Evolutionary conservation across 176 grass and related monocot genomes (phyloP).

Genomic region (Carex myosuroides): DNA sequence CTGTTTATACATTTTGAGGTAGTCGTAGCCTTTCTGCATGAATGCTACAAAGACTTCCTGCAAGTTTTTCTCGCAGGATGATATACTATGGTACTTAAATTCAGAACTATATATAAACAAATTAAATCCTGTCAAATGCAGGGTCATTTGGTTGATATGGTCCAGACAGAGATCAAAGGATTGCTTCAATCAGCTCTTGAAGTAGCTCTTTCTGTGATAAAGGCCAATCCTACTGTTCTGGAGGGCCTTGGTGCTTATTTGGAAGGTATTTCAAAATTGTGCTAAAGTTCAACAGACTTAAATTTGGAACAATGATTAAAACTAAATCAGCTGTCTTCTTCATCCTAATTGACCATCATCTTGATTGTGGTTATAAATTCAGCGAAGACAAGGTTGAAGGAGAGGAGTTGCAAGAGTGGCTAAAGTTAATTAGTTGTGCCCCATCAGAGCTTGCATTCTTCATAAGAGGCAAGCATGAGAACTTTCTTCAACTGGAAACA

Average conservation of each 20-base stretch:
- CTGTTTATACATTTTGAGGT: slow-evolving; percentile 15
- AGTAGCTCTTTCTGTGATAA: slow-evolving; percentile 91
- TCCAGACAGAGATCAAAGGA: slow-evolving; percentile 75
- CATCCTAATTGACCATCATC: no score
- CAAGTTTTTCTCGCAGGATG: slow-evolving; percentile 3
- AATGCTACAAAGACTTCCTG: neutral
- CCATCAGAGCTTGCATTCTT: no score
- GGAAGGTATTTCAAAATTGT: slow-evolving; percentile 53
- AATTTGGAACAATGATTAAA: slow-evolving; percentile 12
- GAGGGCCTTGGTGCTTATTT: slow-evolving; percentile 97
- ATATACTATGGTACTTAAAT: neutral
- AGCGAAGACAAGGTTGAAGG: no score
- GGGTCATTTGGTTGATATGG: slow-evolving; percentile 90
- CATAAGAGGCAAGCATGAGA: no score
- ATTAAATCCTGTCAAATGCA: slow-evolving; percentile 33
- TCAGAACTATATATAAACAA: slow-evolving; percentile 7
- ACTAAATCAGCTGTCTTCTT: neutral
- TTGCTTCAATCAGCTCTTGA: slow-evolving; percentile 83
- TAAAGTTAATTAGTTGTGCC: no score
- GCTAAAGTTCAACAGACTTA: neutral
- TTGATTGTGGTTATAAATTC: no score
- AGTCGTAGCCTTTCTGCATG: neutral
- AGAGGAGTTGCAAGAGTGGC: no score
- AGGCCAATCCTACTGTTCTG: slow-evolving; percentile 76
- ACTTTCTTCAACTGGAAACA: no score